Conservation (phyloP, 805 yeast species). For the Zygosaccharomyces pseudorouxii region DNA sequence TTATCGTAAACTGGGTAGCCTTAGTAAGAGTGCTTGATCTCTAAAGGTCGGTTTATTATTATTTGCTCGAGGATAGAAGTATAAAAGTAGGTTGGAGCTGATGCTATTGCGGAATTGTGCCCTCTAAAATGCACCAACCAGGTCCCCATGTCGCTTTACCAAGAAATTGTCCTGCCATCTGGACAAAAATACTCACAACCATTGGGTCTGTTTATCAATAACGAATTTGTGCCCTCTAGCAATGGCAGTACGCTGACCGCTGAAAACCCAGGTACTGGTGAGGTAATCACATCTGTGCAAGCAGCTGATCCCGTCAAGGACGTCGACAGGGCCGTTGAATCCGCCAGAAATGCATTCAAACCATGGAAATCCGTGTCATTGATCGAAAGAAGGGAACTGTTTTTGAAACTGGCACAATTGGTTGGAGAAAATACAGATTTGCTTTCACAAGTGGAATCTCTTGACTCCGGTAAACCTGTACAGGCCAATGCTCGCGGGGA, state of each 20-base stretch:
- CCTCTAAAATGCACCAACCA: background rate
- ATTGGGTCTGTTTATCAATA: constrained; percentile 70
- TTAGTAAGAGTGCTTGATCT: background rate
- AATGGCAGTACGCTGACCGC: constrained; percentile 39
- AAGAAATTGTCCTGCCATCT: constrained; percentile 53
- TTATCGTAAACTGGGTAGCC: background rate
- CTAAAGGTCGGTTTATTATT: background rate
- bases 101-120: background rate
- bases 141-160: constrained; percentile 9
- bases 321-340: constrained; percentile 49
- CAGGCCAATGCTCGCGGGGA: constrained; percentile 53
- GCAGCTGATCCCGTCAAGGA: constrained; percentile 46
- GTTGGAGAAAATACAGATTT: constrained; percentile 46
- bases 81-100: background rate
- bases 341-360: constrained; percentile 49
- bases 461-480: constrained; percentile 57
- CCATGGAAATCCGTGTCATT: constrained; percentile 48
- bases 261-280: constrained; percentile 51
- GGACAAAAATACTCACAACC: constrained; percentile 69
- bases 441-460: constrained; percentile 53
- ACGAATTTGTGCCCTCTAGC: constrained; percentile 57
- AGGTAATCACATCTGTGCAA: constrained; percentile 47
- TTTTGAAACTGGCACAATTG: constrained; percentile 48
- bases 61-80: background rate
- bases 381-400: constrained; percentile 41